phyloP scores from a whole-genome alignment of 1,284 basidiomycete species.

The Trametes hirsuta region DNA sequence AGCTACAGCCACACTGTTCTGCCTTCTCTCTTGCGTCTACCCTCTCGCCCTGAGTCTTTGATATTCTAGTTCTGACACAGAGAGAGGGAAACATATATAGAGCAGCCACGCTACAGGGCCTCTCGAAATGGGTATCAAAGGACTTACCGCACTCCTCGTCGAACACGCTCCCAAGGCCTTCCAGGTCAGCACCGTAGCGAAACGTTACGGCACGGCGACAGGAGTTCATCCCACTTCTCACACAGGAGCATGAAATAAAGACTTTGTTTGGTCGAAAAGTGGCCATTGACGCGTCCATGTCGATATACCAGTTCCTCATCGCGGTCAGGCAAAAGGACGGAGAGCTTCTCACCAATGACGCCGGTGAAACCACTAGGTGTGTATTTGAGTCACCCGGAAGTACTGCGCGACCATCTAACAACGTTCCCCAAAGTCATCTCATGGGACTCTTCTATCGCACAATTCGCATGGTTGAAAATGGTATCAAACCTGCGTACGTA shows the following conservation, averaged over 20 bases:
- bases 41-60: neutral
- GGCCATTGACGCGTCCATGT: constrained; percentile 98
- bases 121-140: constrained; percentile 82
- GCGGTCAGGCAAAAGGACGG: constrained; percentile 97
- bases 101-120: neutral
- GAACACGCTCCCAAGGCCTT: constrained; percentile 91
- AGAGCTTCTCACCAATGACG: constrained; percentile 95
- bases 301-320: constrained; percentile 95
- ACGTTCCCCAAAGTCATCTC: constrained; percentile 65
- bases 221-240: neutral
- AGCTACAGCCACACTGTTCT: neutral
- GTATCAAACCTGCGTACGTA: constrained; percentile 97
- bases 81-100: too few species aligned
- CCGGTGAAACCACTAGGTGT: constrained; percentile 91
- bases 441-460: constrained; percentile 99
- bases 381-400: neutral
- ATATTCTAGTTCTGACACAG: neutral
- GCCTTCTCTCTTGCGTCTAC: neutral
- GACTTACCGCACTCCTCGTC: constrained; percentile 86
- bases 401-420: neutral
- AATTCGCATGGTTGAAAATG: constrained; percentile 98
- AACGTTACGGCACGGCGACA: neutral
- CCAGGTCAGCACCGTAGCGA: constrained; percentile 40
- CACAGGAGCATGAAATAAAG: constrained; percentile 91
- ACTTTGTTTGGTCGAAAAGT: constrained; percentile 98